Evolutionary conservation across 441 rosid genomes (phyloP), one percentile per base, ranked within the genome.

Genomic region (Metrosideros polymorpha): DNA sequence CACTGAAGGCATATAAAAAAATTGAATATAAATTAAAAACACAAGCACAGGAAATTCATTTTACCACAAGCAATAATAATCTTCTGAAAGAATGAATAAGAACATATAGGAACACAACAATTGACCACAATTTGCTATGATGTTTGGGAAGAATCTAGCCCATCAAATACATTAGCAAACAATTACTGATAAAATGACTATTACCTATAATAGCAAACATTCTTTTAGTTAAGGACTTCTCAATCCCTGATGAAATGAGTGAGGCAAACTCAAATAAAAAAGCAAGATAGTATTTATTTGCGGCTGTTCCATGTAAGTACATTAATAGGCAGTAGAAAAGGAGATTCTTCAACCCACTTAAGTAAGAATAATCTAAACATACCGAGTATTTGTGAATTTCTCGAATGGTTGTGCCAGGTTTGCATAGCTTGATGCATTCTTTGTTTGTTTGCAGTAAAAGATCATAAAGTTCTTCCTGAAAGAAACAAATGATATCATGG

Each of bases 401-500:
- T 35, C 90, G 94, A 90, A 95, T 92, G 91, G 90, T 94, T 59
- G 94, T 88, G 63, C 99, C 99, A 43, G 98, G 99, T 89, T 91
- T 94, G 93, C 99, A 96, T 86, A 92, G 96, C 89, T 92, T 91
- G 84, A 94, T 85, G 82, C 95, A 94, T 88, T 91, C 96, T 90
- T 95, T 94, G 91, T 96, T 98, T 88, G 98, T 94, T 92, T 91
- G 91, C 85, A 96, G 96, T 87, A 98, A 91, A 86, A 96, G 98
- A 92, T 93, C 95, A 89, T 96, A 98, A 84, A 98, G 90, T 90
- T 92, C 98, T 86, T 91, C 94, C 99, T 98, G 96, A 30, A 86
- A 82, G 27, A 84, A 15, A 79, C 51, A 7, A 19, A 39, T 12
- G 84, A 71, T 71, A 71, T 22, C 79, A 39, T 35, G 79, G 79